phyloP scores from a whole-genome alignment of 139 green algal genomes.

The Pleodorina starrii region DNA sequence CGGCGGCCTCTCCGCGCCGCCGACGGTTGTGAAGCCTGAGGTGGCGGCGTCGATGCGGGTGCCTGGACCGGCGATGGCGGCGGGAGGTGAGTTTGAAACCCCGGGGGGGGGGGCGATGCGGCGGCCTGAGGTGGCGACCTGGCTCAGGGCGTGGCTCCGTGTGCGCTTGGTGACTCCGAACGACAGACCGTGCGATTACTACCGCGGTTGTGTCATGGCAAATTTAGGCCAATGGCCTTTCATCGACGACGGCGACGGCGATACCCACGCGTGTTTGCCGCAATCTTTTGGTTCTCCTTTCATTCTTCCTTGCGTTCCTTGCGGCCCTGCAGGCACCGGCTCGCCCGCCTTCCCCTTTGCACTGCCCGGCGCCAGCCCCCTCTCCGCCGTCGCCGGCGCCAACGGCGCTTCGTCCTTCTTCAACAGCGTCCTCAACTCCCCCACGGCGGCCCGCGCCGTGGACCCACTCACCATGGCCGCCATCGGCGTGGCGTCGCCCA shows the following conservation, averaged over 20 bases:
- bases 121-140: too few species aligned
- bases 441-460: background rate
- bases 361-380: background rate
- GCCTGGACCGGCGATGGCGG: background rate
- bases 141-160: too few species aligned
- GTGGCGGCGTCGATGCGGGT: background rate
- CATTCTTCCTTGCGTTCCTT: too few species aligned
- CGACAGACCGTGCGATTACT: too few species aligned
- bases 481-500: background rate
- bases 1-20: background rate
- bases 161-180: too few species aligned
- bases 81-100: too few species aligned
- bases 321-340: background rate
- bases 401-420: conserved; percentile 7
- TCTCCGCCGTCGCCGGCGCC: background rate
- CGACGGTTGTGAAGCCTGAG: conserved; percentile 3
- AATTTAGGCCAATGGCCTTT: too few species aligned
- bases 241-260: too few species aligned
- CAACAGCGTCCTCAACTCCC: conserved; percentile 2
- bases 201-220: too few species aligned
- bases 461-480: conserved; percentile 3
- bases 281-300: too few species aligned
- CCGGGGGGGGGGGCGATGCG: too few species aligned
- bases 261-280: too few species aligned
- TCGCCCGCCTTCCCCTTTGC: conserved; percentile 2